Evolutionary conservation across 768 basidiomycete genomes (phyloP).

Genomic region (Kwoniella shandongensis): DNA sequence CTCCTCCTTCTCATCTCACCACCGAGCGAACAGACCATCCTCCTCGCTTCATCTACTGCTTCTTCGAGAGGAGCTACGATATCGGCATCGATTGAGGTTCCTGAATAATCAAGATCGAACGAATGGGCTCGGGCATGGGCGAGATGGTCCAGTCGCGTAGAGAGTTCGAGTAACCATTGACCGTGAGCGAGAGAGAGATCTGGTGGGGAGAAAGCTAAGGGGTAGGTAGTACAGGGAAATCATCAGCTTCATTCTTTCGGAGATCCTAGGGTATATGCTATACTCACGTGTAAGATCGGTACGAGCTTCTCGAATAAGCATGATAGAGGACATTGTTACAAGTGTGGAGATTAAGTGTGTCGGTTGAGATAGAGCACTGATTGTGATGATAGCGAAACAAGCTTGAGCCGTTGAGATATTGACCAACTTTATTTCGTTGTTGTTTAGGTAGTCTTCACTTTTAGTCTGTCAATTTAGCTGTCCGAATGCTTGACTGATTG

Average conservation of each 20-base stretch:
- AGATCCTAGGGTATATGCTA: not conserved
- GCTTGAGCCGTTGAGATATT: no score
- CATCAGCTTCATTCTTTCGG: not conserved
- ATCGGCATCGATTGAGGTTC: slow-evolving; percentile 18
- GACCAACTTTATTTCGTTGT: no score
- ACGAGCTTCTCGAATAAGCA: slow-evolving; percentile 32
- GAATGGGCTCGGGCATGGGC: slow-evolving; percentile 8
- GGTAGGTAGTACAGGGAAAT: slow-evolving; percentile 1
- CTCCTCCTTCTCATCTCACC: slow-evolving; percentile 37
- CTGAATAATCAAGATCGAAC: slow-evolving; percentile 28
- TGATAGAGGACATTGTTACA: slow-evolving; percentile 7
- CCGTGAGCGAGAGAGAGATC: slow-evolving; percentile 29
- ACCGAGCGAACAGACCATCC: slow-evolving; percentile 36
- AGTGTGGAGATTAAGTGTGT: no score
- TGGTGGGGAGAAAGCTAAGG: slow-evolving; percentile 30
- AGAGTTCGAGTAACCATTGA: slow-evolving; percentile 33
- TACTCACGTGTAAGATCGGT: slow-evolving; percentile 35
- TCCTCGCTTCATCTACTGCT: slow-evolving; percentile 35
- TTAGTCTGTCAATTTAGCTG: no score
- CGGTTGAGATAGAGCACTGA: no score
- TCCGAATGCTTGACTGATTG: no score
- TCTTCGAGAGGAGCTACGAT: slow-evolving; percentile 30
- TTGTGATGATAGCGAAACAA: no score
- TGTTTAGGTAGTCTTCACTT: no score
- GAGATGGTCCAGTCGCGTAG: slow-evolving; percentile 18